These are phyloP conservation scores for Phaseolus coccineus DNA, from an alignment of 331 rosid species.

Conservation along the genomic window DNA sequence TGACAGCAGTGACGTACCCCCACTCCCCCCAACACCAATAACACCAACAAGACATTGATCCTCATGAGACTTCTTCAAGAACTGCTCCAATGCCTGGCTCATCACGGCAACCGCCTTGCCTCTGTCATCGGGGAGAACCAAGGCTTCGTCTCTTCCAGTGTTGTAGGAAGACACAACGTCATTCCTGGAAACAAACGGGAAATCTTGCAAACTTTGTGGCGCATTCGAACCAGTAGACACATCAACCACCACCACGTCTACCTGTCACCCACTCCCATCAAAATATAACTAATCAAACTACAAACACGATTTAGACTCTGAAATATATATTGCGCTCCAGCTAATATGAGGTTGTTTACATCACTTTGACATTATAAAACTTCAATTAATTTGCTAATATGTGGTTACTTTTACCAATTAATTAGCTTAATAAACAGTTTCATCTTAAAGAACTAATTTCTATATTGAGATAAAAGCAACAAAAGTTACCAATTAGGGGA, in stretches of 20 bases:
- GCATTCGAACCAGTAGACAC: slow-evolving; percentile 63
- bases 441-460: neutral
- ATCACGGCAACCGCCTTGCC: slow-evolving; percentile 74
- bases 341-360: neutral
- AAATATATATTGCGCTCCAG: neutral
- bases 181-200: slow-evolving; percentile 68
- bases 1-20: slow-evolving; percentile 83
- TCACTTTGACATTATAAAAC: neutral
- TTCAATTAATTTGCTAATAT: neutral
- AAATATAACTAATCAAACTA: neutral
- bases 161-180: slow-evolving; percentile 58
- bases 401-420: neutral
- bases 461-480: neutral
- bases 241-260: slow-evolving; percentile 69
- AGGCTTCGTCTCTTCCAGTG: slow-evolving; percentile 27
- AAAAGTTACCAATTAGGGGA: neutral
- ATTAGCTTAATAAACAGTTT: neutral
- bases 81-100: slow-evolving; percentile 72
- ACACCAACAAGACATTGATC: slow-evolving; percentile 68
- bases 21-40: slow-evolving; percentile 84
- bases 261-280: slow-evolving; percentile 50
- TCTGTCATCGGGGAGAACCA: slow-evolving; percentile 71
- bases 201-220: slow-evolving; percentile 51
- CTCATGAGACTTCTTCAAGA: slow-evolving; percentile 57
- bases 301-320: neutral